A percentile compares a stretch with the other conserved stretches of the same genome.
These are phyloP conservation scores for Mortierella sp. DNA, from an alignment of 371 early-diverging fungal genomes.

Conservation along the genomic window DNA sequence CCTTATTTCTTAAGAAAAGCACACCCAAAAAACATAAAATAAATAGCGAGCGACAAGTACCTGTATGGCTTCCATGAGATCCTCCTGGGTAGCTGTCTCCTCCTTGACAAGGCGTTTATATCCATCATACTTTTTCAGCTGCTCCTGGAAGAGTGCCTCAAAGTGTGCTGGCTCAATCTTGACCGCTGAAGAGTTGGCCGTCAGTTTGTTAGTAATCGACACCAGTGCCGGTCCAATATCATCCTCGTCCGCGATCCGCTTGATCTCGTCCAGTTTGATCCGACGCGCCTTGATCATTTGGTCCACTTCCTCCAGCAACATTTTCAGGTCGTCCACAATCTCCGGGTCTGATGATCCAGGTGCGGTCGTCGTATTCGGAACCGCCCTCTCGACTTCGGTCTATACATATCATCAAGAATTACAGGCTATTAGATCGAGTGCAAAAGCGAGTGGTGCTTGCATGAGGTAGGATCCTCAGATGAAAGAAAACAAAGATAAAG, in stretches of 20 bases:
- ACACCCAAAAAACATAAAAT: neutral
- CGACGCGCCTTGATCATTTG: slow-evolving; percentile 66
- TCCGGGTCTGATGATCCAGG: slow-evolving; percentile 62
- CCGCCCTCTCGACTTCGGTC: slow-evolving; percentile 65
- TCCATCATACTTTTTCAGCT: slow-evolving; percentile 77
- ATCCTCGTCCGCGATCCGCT: slow-evolving; percentile 71
- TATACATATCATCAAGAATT: slow-evolving; percentile 7
- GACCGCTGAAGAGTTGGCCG: slow-evolving; percentile 67
- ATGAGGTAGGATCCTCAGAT: neutral
- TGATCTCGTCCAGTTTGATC: slow-evolving; percentile 70
- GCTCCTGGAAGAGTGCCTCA: slow-evolving; percentile 72
- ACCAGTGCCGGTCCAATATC: slow-evolving; percentile 73
- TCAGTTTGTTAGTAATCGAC: slow-evolving; percentile 63
- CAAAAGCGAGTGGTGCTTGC: too few relatives aligned
- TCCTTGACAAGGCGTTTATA: slow-evolving; percentile 69
- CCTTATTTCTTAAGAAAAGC: neutral
- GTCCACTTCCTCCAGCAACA: slow-evolving; percentile 64
- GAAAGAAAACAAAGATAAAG: neutral
- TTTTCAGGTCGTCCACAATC: slow-evolving; percentile 67
- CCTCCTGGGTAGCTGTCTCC: slow-evolving; percentile 74
- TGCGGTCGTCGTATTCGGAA: slow-evolving; percentile 60
- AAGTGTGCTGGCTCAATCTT: slow-evolving; percentile 84
- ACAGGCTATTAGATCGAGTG: neutral
- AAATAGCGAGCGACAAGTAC: slow-evolving; percentile 30
- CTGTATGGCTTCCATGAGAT: slow-evolving; percentile 70